Evolutionary conservation across 495 filamentous ascomycete genomes (phyloP), one percentile per base, ranked within the genome.

Genomic region (Aspergillus funiculosus): DNA sequence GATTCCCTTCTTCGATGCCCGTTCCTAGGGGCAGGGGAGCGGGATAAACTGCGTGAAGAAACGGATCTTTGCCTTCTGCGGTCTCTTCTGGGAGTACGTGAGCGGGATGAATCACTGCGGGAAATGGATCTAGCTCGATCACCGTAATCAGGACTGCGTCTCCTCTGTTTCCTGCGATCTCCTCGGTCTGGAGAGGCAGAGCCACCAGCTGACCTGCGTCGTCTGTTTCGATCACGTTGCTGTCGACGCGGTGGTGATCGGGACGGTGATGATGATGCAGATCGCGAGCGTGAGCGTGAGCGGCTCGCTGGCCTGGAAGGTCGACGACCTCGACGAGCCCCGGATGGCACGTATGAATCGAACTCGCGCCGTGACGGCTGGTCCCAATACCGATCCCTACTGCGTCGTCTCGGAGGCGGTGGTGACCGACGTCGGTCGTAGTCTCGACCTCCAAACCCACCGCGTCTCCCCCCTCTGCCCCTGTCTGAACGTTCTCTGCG

Each of bases 401-500:
- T 73, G 43, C 74, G 75, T 31, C 75, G 68, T 50, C 79, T 66
- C 47, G 63, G 78, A 30, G 84, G 83, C 14, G 63, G 78, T 31
- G 84, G 83, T 15, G 87, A 88, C 8, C 53, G 40, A 29, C 78
- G 76, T 37, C 76, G 59, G 17, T 72, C 68, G 49, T 62, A 69
- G 48, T 73, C 71, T 27, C 67, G 61, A 45, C 71, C 64, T 25
- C 74, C 71, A 34, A 74, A 69, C 29, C 74, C 66, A 46, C 68
- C 69, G 17, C 79, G 75, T 32, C 81, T 72, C 49, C 81, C 69
- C 36, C 79, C 77, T 46, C 82, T 71, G 36, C 62, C 62, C 13
- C 87, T 81, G 20, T 90, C 83, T 30, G 68, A 72, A 19, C 88
- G 85, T 54, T 95, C 89, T 43, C 82, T 73, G 38, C 84, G 78